Evolutionary conservation across 2,329 filamentous ascomycete species (phyloP), one percentile per base, ranked within the genome.

Genomic region (Diaporthe caulivora): DNA sequence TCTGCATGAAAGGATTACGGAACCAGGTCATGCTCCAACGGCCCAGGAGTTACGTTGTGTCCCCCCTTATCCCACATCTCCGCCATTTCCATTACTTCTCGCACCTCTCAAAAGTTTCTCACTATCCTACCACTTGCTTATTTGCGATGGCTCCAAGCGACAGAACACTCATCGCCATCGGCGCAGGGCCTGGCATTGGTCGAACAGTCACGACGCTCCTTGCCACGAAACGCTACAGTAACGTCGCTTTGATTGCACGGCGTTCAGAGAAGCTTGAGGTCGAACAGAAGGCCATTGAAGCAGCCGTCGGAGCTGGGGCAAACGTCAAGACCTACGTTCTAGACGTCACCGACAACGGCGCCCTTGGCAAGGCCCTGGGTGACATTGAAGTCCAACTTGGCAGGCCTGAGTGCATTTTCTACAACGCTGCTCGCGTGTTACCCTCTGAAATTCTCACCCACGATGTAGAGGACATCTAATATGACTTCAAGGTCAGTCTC

Each of bases 401-500:
- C 24, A 80, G 80, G n/a, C 79, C 88, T 1, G 85, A 88, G 60
- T 85, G 84, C 29, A 81, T 89, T 4, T 83, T 88, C 55, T 89
- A 86, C 81, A 90, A 90, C 75, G 87, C 87, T 0, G 88, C 87
- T 3, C 79, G 85, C 0, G 85, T 89, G 1, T 81, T 81, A 9
- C 81, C 83, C 0, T 84, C 82, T 31, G 79, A 81, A 3, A 80
- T 87, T 0, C 78, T 89, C 9, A 80, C 83, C 44, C 84, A 84
- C 64, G 78, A 76, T 2, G 81, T 86, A 2, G 80, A 84, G 55
- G 84, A 86, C 21, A 84, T 90, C 13, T 80, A 88, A 37, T 81
- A 84, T 68, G 87, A 89, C 72, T 85, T 89, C 70, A 85, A 84
- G 78, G 87, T 88, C 77, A 26, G 74, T 72, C 40, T 49, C 37